A percentile compares a stretch with the other conserved stretches of the same genome.
These are phyloP conservation scores for Aspergillus sp. DNA, from an alignment of 2,329 filamentous ascomycete genomes.

Conservation along the genomic window DNA sequence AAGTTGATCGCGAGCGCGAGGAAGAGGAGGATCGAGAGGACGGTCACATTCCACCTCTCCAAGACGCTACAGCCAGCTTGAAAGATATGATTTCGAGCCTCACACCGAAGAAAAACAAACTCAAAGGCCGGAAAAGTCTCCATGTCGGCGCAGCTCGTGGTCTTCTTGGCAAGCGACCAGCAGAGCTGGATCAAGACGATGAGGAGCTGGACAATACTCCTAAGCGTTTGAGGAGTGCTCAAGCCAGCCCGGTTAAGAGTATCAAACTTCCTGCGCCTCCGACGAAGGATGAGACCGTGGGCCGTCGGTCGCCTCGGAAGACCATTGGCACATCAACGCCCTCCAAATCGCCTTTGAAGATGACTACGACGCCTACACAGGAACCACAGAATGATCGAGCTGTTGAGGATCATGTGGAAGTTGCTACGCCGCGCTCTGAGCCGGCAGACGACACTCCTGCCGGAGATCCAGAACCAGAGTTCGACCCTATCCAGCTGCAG, in stretches of 20 bases:
- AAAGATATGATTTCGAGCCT: constrained; percentile 76
- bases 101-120: constrained; percentile 69
- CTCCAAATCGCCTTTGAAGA: constrained; percentile 27
- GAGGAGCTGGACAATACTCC: constrained; percentile 56
- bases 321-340: constrained; percentile 20
- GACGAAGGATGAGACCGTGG: constrained; percentile 65
- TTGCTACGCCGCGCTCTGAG: constrained; percentile 38
- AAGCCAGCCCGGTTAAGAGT: constrained; percentile 75
- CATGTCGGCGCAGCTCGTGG: constrained; percentile 73
- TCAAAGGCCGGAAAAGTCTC: constrained; percentile 72
- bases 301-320: constrained; percentile 54
- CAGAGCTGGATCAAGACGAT: constrained; percentile 64
- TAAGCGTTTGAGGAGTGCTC: constrained; percentile 69
- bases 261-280: constrained; percentile 68
- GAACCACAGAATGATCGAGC: constrained; percentile 41
- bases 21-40: constrained; percentile 64
- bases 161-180: constrained; percentile 70
- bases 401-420: constrained; percentile 33
- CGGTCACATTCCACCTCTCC: constrained; percentile 44
- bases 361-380: constrained; percentile 54
- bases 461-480: constrained; percentile 47
- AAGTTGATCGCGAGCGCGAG: constrained; percentile 62
- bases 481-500: constrained; percentile 74
- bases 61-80: constrained; percentile 65
- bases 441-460: constrained; percentile 44